Conservation (phyloP, 1,284 basidiomycete genomes). For the Sparassis latifolia region DNA sequence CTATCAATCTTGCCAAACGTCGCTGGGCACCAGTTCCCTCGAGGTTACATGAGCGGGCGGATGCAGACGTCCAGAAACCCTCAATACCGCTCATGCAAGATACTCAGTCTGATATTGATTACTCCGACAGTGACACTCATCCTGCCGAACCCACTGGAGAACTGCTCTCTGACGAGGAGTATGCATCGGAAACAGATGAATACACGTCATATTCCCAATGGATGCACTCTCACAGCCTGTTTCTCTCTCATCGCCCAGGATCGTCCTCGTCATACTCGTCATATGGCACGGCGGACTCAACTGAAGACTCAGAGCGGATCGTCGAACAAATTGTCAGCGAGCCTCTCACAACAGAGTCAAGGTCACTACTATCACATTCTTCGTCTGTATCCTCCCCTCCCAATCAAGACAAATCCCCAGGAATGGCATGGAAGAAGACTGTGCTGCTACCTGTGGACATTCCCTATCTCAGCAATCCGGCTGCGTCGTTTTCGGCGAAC, state of each 20-base stretch:
- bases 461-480: slow-evolving; percentile 29
- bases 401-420: slow-evolving; percentile 19
- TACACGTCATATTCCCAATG: too few relatives aligned
- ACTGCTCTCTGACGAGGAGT: too few relatives aligned
- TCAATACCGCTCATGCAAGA: too few relatives aligned
- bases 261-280: slow-evolving; percentile 8
- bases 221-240: too few relatives aligned
- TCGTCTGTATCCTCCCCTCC: slow-evolving; percentile 7
- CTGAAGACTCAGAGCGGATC: slow-evolving; percentile 21
- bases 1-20: slow-evolving; percentile 46
- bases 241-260: too few relatives aligned
- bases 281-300: slow-evolving; percentile 14
- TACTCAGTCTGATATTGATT: too few relatives aligned
- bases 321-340: slow-evolving; percentile 23
- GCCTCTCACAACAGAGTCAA: neutral
- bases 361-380: neutral
- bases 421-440: slow-evolving; percentile 35
- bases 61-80: slow-evolving; percentile 1
- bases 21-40: slow-evolving; percentile 38
- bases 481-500: slow-evolving; percentile 29
- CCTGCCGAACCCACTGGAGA: too few relatives aligned
- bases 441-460: slow-evolving; percentile 28
- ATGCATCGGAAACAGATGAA: too few relatives aligned
- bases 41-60: slow-evolving; percentile 4
- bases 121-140: too few relatives aligned